Base-by-base conservation (phyloP, 2,329 filamentous ascomycete genomes). In the Pyrenophora seminiperda region DNA sequence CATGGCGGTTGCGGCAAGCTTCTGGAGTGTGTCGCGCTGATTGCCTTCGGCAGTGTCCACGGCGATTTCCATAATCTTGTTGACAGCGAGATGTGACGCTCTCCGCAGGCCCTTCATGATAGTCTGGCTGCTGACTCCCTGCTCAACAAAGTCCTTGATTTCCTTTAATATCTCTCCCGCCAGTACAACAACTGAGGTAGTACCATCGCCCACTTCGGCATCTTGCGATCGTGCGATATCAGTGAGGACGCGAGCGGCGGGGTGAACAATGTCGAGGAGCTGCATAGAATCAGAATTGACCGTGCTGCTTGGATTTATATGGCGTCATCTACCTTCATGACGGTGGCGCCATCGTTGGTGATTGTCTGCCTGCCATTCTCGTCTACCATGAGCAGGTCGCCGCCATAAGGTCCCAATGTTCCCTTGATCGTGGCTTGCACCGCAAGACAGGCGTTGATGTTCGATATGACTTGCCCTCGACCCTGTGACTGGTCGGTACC, bases 161-260 rank as follows among this genome's bases (percentile, higher is more conserved):
- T 99, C 94, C 79, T 97, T 97, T 59, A 99, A 78, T 66, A 99
- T 93, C 78, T 97, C 93, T 57, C 94, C 94, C n/a, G 94, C 94
- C 51, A 99, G 78, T 19, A 99, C 93, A 38, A 99, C 94, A 17
- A 99, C 94, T 3, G 92, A 97, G 18, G 94, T 99, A 49, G 94
- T 99, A 67, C 94, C 94, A 73, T 99, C 94, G 67, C 94, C 94
- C 50, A 99, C 94, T 81, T 99, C 94, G 63, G 94, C 94, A 75
- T 99, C 94, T 87, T 99, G 94, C 72, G 93, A 97, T 77, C 94
- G 88, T 59, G 94, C 93, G 71, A 99, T 99, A 74, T 99, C 94
- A 75, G 94, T 95, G 70, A 99, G 89, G 74, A 99, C 94, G 75
- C 92, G 88, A 66, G 94, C 94, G 63, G 94, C 94, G 63, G 94